These are phyloP conservation scores for Fusarium sp. DNA, from an alignment of 2,329 filamentous ascomycete species.

Conservation along the genomic window DNA sequence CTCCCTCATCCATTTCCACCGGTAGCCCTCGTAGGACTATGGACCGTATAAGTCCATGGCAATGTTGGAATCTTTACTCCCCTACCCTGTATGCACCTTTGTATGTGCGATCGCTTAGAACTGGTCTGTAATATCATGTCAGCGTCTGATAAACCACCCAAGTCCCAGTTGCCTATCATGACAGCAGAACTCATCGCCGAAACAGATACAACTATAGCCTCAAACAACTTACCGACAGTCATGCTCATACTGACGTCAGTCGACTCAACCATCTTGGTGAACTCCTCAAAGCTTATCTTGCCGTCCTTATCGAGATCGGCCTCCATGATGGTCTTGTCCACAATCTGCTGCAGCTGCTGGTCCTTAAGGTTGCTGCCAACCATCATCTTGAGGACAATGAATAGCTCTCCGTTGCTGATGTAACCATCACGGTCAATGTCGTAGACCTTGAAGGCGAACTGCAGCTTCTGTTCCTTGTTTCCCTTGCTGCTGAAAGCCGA, in stretches of 20 bases:
- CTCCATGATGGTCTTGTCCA: constrained; percentile 99
- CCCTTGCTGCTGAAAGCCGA: constrained; percentile 97
- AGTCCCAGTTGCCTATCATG: not conserved
- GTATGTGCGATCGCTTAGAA: constrained; percentile 27
- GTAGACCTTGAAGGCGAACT: constrained; percentile 99
- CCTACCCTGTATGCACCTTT: constrained; percentile 2
- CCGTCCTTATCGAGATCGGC: constrained; percentile 95
- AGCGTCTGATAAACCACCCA: not conserved
- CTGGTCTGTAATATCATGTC: constrained; percentile 31
- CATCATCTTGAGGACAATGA: constrained; percentile 99
- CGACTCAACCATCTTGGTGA: constrained; percentile 98
- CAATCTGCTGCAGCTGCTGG: constrained; percentile 98
- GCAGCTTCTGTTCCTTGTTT: constrained; percentile 98
- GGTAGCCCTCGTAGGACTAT: not conserved
- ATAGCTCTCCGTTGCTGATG: constrained; percentile 98
- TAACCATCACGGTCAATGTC: constrained; percentile 98
- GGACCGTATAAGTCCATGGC: constrained; percentile 1
- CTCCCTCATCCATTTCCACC: constrained; percentile 5
- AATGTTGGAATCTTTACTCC: not conserved
- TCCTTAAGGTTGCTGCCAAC: constrained; percentile 99
- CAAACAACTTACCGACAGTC: constrained; percentile 69
- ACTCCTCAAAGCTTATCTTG: constrained; percentile 99
- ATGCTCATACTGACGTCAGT: constrained; percentile 83
- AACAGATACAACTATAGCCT: not conserved
- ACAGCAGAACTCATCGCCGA: not conserved